Base-by-base conservation (phyloP, 2,329 filamentous ascomycete species). In the Cytospora leucostoma region DNA sequence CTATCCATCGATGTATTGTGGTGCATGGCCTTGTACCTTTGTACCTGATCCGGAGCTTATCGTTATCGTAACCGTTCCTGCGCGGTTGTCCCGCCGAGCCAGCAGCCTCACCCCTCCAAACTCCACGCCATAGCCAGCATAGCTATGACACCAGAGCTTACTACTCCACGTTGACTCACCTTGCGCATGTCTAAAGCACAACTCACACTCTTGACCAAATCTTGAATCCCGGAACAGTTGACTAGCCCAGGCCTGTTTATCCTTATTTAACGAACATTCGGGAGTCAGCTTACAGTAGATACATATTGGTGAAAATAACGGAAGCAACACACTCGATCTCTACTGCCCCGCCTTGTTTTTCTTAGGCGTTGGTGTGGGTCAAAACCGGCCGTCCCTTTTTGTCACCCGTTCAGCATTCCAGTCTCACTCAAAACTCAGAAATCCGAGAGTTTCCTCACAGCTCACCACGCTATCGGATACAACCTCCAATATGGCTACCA, bases 281-380 rank as follows among this genome's bases (percentile, higher is more conserved):
- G 6, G 8, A 37, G 8, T 37, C 35, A 37, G 7, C 8, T 37
- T 37, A 37, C 35, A 8, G 27, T 37, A 37, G 6, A 13, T 37
- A 37, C 35, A 37, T 37, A 37, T 37, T 37, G 3, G 35, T 37
- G 35, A 37, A 19, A 10, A 53, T 21, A 27, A 27, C 15, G 27
- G 19, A 47, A 38, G 33, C 49, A 34, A 7, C 12, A 4, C 5
- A 35, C 49, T 38, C 19, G 38, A 60, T 44, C 51, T 34, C 27
- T 15, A 56, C 32, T 63, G 60, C 60, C 60, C 63, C 63, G 49
- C 63, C 60, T 58, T 58, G 15, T 44, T 65, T 58, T 62, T 38
- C 19, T 37, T 19, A 37, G 34, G 27, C 19, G 52, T n/a, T n/a
- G n/a, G n/a, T 60, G 52, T 60, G 52, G 62, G 44, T 37, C 56